Conservation (phyloP, 768 basidiomycete genomes). For the Boletales sp. region DNA sequence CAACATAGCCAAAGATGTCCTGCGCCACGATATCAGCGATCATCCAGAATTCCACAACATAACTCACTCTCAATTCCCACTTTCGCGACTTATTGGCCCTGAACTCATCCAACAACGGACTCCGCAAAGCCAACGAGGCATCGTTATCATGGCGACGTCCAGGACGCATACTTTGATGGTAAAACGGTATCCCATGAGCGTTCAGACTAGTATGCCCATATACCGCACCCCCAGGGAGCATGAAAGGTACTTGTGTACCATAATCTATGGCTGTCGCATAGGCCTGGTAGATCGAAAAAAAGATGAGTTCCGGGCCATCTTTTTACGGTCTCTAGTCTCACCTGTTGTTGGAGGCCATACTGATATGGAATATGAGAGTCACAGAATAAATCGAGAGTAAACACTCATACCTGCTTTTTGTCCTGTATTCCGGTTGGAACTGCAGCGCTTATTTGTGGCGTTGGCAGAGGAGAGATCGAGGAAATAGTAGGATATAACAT, state of each 20-base stretch:
- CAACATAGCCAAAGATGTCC: slow-evolving; percentile 84
- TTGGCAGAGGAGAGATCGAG: slow-evolving; percentile 51
- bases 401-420: slow-evolving; percentile 56
- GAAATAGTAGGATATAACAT: slow-evolving; percentile 56
- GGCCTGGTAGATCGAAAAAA: slow-evolving; percentile 21
- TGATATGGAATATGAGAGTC: slow-evolving; percentile 18
- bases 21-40: slow-evolving; percentile 29
- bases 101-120: slow-evolving; percentile 81
- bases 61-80: slow-evolving; percentile 76
- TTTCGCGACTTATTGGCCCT: slow-evolving; percentile 71
- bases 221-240: slow-evolving; percentile 41
- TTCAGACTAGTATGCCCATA: slow-evolving; percentile 39
- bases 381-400: slow-evolving; percentile 1
- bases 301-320: background rate
- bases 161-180: slow-evolving; percentile 39
- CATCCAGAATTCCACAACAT: background rate
- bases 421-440: slow-evolving; percentile 41
- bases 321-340: slow-evolving; percentile 25
- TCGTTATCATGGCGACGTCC: slow-evolving; percentile 45
- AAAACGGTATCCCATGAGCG: slow-evolving; percentile 34
- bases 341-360: slow-evolving; percentile 48
- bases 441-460: slow-evolving; percentile 43
- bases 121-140: slow-evolving; percentile 45
- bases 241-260: slow-evolving; percentile 41
- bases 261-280: slow-evolving; percentile 50